A percentile compares a stretch with the other conserved stretches of the same genome.
These are phyloP conservation scores for Gonapodya prolifera DNA, from an alignment of 192 early-diverging fungal species.

Conservation along the genomic window DNA sequence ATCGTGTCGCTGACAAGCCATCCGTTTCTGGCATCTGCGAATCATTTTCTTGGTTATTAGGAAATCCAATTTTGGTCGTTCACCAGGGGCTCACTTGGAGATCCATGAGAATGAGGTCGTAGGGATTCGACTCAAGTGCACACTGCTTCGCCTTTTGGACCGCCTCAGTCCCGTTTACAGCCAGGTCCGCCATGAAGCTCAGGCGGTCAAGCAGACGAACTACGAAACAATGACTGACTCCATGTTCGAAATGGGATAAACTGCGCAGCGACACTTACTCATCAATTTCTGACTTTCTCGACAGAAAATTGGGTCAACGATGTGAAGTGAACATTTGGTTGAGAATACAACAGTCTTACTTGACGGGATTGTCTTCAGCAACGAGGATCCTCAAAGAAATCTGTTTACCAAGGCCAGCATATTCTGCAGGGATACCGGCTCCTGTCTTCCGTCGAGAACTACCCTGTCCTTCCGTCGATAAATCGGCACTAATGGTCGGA, in stretches of 20 bases:
- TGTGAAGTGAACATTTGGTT: no score
- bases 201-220: neutral
- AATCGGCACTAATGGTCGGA: no score
- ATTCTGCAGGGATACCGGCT: neutral
- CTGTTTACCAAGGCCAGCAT: neutral
- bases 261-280: neutral
- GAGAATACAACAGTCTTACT: constrained; percentile 12
- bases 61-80: no score
- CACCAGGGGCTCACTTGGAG: neutral
- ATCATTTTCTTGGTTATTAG: no score
- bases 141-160: neutral
- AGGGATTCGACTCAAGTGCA: neutral
- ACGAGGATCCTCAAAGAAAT: constrained; percentile 50
- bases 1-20: neutral
- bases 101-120: constrained; percentile 1
- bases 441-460: neutral
- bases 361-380: constrained; percentile 78
- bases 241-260: neutral
- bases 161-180: neutral
- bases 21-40: constrained; percentile 2
- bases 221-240: neutral
- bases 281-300: neutral
- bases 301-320: no score
- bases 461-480: no score
- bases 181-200: neutral